Evolutionary conservation across 805 yeast species (phyloP), one percentile per base, ranked within the genome.

Genomic region (Teunomyces panamensis): DNA sequence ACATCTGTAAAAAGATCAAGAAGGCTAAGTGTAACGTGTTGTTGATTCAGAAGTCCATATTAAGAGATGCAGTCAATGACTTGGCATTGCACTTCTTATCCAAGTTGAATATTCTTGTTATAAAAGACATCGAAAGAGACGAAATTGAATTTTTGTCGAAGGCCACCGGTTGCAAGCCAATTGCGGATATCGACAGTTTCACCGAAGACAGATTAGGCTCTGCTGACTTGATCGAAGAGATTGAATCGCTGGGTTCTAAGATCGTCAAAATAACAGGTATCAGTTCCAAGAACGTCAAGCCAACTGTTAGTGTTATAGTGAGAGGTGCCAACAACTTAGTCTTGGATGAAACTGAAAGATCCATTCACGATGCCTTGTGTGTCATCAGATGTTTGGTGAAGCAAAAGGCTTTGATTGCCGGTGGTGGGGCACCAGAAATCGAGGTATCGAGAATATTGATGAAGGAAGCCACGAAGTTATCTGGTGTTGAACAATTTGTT

Each of bases 361-460:
- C 98, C 3, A 74, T 94, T 54, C 99, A 94, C 62, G 99, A 94
- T 69, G 98, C 99, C 0, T 78, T 94, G 49, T 94, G 99, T 78
- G 99, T 92, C 47, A 77, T 86, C 53, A 74, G 96, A 65, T 87
- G 96, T 70, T 75, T 89, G 47, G 96, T 90, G 26, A 89, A 89
- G 63, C 89, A 88, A 65, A 85, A 80, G 62, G 96, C 91, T 1
- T 74, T 87, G 63, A 90, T 94, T 71, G 97, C 98, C 10, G 99
- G 99, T 59, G 99, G 99, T 54, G 99, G 98, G 59, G 98, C 99
- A 5, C 96, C 98, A 41, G 97, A 90, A 70, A 83, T 90, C 55
- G 97, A 91, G 73, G 84, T 89, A 6, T 82, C 96, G 9, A 81
- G 92, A 53, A 79, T 80, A 10, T 71, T 90, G 55, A 73, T 79